Conservation (phyloP, 2,329 filamentous ascomycete species). For the Colletotrichum lini region DNA sequence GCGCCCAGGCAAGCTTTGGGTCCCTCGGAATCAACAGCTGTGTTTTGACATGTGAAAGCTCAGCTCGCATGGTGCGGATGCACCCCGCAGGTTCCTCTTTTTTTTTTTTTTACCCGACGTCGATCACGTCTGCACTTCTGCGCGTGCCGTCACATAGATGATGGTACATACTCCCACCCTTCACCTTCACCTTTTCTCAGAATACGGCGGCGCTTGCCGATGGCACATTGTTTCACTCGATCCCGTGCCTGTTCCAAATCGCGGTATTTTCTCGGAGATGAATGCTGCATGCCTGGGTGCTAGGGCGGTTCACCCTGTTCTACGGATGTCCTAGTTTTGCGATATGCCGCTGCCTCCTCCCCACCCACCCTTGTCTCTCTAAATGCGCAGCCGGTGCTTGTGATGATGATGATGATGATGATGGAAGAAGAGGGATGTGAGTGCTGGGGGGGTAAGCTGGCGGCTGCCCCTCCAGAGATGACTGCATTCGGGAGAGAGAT, state of each 20-base stretch:
- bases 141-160: background rate
- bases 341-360: background rate
- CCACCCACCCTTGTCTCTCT: too few species aligned
- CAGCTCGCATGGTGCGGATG: slow-evolving; percentile 36
- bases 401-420: slow-evolving; percentile 17
- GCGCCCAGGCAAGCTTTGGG: slow-evolving; percentile 13
- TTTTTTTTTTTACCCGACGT: slow-evolving; percentile 30
- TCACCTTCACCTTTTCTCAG: slow-evolving; percentile 11
- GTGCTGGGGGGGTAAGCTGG: slow-evolving; percentile 8
- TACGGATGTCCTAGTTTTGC: background rate
- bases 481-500: slow-evolving; percentile 10
- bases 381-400: slow-evolving; percentile 12
- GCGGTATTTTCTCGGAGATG: slow-evolving; percentile 35
- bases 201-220: slow-evolving; percentile 14
- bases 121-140: slow-evolving; percentile 31
- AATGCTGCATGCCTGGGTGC: slow-evolving; percentile 24
- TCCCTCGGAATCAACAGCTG: slow-evolving; percentile 16
- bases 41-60: slow-evolving; percentile 40
- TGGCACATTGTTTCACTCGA: slow-evolving; percentile 29
- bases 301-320: slow-evolving; percentile 8
- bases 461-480: background rate
- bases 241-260: slow-evolving; percentile 32
- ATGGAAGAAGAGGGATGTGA: slow-evolving; percentile 6
- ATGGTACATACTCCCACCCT: slow-evolving; percentile 2
- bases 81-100: slow-evolving; percentile 43